phyloP scores from a whole-genome alignment of 2,329 filamentous ascomycete species.

The Beauveria caledonica region DNA sequence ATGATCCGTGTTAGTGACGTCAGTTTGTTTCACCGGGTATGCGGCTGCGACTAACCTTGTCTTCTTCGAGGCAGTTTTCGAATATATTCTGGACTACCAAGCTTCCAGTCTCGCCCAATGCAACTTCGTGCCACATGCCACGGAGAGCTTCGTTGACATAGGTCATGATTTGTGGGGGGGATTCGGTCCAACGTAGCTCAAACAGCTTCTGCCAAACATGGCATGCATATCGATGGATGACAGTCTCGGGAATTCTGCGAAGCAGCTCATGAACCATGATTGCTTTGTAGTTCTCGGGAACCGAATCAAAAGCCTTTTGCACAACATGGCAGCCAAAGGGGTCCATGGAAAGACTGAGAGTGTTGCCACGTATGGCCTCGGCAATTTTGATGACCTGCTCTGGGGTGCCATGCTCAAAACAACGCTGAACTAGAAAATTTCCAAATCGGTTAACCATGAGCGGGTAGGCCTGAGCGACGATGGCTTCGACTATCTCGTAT shows the following conservation, averaged over 20 bases:
- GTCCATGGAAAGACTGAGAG: conserved; percentile 92
- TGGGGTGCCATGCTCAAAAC: conserved; percentile 94
- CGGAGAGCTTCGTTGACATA: conserved; percentile 91
- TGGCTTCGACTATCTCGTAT: conserved; percentile 92
- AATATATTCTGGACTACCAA: conserved; percentile 99
- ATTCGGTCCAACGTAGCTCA: conserved; percentile 89
- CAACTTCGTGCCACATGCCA: conserved; percentile 99
- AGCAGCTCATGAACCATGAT: conserved; percentile 98
- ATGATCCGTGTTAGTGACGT: conserved; percentile 14
- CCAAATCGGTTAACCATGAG: conserved; percentile 98
- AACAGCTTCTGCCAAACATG: conserved; percentile 99
- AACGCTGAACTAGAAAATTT: conserved; percentile 96
- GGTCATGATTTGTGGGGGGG: conserved; percentile 95
- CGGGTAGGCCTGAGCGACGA: conserved; percentile 88
- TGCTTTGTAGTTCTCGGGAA: conserved; percentile 94
- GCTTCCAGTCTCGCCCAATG: conserved; percentile 92
- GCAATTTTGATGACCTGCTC: conserved; percentile 95
- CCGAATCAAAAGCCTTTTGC: conserved; percentile 96
- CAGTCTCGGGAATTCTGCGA: conserved; percentile 90
- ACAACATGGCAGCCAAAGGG: conserved; percentile 97
- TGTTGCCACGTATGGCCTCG: conserved; percentile 87
- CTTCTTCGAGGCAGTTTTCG: conserved; percentile 96
- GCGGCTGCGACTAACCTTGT: conserved; percentile 60
- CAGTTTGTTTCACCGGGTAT: too few relatives aligned
- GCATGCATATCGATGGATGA: conserved; percentile 96